Evolutionary conservation across 192 early-diverging fungal species (phyloP).

Genomic region (Backusella macrospora): DNA sequence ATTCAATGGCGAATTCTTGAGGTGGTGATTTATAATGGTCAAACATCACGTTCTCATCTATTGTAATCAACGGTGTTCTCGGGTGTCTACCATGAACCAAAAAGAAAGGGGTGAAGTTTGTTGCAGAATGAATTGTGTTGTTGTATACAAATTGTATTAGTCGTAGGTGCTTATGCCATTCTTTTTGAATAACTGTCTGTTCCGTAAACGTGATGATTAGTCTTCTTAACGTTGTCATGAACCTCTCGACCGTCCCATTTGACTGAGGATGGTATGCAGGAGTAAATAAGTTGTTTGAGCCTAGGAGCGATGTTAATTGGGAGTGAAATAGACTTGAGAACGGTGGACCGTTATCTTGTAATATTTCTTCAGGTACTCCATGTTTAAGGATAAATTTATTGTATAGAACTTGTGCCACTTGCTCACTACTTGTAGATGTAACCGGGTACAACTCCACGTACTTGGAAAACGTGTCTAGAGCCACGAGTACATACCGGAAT

Average conservation of each 20-base stretch:
- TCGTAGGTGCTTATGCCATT: no score
- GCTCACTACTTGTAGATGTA: background rate
- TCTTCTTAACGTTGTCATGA: conserved; percentile 24
- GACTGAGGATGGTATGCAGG: conserved; percentile 33
- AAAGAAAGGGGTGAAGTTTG: no score
- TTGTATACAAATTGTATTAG: no score
- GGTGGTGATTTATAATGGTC: no score
- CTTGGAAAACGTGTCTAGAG: background rate
- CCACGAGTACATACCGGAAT: background rate
- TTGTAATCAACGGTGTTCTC: no score
- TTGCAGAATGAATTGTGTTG: no score
- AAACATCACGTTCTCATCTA: no score
- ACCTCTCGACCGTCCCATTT: conserved; percentile 24
- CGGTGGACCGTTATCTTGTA: background rate
- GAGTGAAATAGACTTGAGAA: background rate
- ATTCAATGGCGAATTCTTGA: no score
- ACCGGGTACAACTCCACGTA: background rate
- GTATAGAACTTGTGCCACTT: background rate
- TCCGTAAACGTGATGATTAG: conserved; percentile 16
- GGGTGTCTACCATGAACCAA: no score
- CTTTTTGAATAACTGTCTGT: background rate
- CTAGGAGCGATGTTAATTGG: background rate
- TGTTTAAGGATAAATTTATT: background rate
- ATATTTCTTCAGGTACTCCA: background rate
- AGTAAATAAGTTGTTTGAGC: background rate